phyloP scores from a whole-genome alignment of 1,139 yeast species.

The Nakaseomyces bracarensis region DNA sequence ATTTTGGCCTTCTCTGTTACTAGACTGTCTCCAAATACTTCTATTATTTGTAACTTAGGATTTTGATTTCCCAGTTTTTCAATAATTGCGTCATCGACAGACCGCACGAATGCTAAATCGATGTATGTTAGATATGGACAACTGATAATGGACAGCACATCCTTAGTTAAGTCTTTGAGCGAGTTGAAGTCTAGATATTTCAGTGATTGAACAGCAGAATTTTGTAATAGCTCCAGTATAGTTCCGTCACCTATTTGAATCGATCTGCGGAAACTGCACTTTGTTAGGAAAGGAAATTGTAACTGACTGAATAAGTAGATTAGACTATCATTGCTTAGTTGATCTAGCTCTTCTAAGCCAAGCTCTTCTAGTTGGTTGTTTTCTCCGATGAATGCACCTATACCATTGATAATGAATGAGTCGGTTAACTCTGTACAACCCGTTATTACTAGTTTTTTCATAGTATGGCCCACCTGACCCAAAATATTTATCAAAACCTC shows the following conservation, averaged over 20 bases:
- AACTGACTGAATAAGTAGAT: conserved; percentile 42
- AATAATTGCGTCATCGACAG: conserved; percentile 58
- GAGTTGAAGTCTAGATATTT: conserved; percentile 69
- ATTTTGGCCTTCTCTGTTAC: conserved; percentile 51
- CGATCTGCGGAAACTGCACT: conserved; percentile 61
- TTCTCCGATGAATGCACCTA: conserved; percentile 39
- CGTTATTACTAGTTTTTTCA: conserved; percentile 52
- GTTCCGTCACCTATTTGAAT: conserved; percentile 55
- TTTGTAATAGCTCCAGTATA: conserved; percentile 49
- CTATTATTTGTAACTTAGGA: conserved; percentile 53
- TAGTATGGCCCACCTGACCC: conserved; percentile 52
- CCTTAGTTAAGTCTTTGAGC: conserved; percentile 46
- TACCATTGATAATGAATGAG: conserved; percentile 47
- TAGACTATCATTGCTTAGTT: conserved; percentile 59
- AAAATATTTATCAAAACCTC: conserved; percentile 58
- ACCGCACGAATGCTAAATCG: conserved; percentile 70
- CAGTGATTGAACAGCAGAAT: conserved; percentile 52
- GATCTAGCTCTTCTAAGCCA: conserved; percentile 39
- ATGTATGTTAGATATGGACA: conserved; percentile 55
- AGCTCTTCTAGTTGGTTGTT: conserved; percentile 17
- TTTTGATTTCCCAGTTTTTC: conserved; percentile 48
- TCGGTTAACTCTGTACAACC: conserved; percentile 73
- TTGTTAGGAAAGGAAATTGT: conserved; percentile 50
- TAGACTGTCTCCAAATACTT: conserved; percentile 70
- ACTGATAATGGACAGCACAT: conserved; percentile 41